These are phyloP conservation scores for Trichoderma asperellum DNA, from an alignment of 2,329 filamentous ascomycete genomes.

Conservation along the genomic window DNA sequence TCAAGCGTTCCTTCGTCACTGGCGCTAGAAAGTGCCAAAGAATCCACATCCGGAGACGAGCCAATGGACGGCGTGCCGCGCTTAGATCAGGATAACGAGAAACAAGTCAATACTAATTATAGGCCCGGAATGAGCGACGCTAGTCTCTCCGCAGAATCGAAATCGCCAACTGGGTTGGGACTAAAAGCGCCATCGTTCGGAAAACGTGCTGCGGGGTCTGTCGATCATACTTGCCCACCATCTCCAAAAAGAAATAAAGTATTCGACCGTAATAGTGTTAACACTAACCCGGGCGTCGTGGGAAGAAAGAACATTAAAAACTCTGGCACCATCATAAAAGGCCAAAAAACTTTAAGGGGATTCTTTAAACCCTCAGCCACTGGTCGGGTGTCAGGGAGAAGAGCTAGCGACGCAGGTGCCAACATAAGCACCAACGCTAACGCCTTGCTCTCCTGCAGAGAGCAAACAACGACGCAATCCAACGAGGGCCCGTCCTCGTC, in stretches of 20 bases:
- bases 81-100: too few species aligned
- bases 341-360: constrained; percentile 68
- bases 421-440: constrained; percentile 25
- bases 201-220: constrained; percentile 22
- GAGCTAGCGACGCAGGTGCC: constrained; percentile 26
- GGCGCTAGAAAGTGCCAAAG: too few species aligned
- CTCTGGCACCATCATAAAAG: not conserved
- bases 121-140: not conserved
- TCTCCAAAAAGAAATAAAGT: constrained; percentile 23
- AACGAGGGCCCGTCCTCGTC: not conserved
- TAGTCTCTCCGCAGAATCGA: not conserved
- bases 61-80: too few species aligned
- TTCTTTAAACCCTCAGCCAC: constrained; percentile 70
- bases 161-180: not conserved
- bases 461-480: constrained; percentile 4
- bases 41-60: too few species aligned
- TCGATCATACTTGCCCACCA: constrained; percentile 2
- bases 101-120: too few species aligned
- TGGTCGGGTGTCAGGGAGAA: constrained; percentile 9
- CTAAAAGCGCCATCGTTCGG: not conserved
- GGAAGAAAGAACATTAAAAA: constrained; percentile 16
- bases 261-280: not conserved
- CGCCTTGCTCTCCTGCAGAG: not conserved
- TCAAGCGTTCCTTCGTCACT: not conserved
- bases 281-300: not conserved